Evolutionary conservation across 2,329 filamentous ascomycete species (phyloP), one percentile per base, ranked within the genome.

Genomic region (Periconia digitata): DNA sequence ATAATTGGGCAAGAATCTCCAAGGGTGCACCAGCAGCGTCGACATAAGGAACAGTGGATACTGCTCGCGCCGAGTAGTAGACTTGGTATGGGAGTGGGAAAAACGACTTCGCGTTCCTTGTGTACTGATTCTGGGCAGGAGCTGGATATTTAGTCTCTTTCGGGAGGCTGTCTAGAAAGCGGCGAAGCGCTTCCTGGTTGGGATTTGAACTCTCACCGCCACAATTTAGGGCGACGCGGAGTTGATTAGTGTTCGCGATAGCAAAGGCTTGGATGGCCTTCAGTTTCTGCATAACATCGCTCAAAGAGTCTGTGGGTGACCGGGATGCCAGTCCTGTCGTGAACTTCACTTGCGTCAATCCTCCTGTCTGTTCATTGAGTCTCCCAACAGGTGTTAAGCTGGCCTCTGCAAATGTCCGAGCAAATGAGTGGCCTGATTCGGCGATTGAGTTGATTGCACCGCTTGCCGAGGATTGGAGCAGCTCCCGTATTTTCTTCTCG

Each of bases 41-140:
- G 3, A 84, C 86, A 72, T 96, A 99, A 0, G 92, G 89, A 0
- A 88, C 87, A 0, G 92, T 95, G 6, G 89, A 85, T 13, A 96
- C 74, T 16, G 90, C 87, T 38, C 94, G 79, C 15, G 86, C 88
- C 7, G 92, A 90, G 67, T 97, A 97, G 69, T 95, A 96, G 27
- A 99, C 94, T 73, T 99, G 94, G 73, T 96, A 99, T 0, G 94
- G 94, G 16, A 99, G 79, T 20, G 92, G 87, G 73, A 95, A 97
- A 74, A 97, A 95, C 0, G 90, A 86, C 69, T 91, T 94, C 55
- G 70, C 65, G 44, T 76, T 74, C 8, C 66, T 70, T 2, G 71
- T 70, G 44, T 72, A 72, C 29, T 71, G 69, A 36, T 41, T 68
- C 66, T 54, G 67, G 53, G 48, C 60, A 42, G 46, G 64, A 43